Base-by-base conservation (phyloP, 1,284 basidiomycete species). In the Rhodotorula mucilaginosa region DNA sequence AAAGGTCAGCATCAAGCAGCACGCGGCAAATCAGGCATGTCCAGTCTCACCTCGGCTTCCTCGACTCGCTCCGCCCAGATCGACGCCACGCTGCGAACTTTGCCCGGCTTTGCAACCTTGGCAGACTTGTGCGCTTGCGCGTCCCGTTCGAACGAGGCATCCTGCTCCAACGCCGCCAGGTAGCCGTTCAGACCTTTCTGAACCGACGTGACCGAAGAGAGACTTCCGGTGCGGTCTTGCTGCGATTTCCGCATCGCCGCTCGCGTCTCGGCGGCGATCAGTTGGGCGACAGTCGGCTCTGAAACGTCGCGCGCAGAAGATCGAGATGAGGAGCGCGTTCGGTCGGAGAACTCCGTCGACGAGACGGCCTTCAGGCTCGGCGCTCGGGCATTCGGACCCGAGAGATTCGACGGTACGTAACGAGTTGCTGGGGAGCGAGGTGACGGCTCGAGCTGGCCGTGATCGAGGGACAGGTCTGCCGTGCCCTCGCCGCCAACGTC, bases 251-350 rank as follows among this genome's bases (percentile, higher is more conserved):
- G 58, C 23, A 66, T 13, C 0, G 49, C 57, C 23, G 63, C 62
- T 4, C 72, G 68, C 15, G 59, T 65, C 31, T 70, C 65, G 19
- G 66, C 60, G 2, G 72, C 68, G 47, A 72, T 51, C 2, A 62
- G 58, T 21, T 69, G 72, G 13, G 68, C 66, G 23, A 52, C 57
- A 0, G 63, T 60, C 18, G 58, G 66, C 13, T 51, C 57, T 19
- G 51, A 48, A 34, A 18, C 12, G 13, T 19, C 16, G 23, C 49
- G 58, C 23, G 4, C 23, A 12, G 34, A 58, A 44, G 13, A 44
- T 6, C 15, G 44, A n/a, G 21, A 13, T 5, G 15, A 21, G 15
- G 19, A 19, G 2, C 23, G 5, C 21, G 58, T n/a, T 5, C 39
- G 58, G 3, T 29, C 12, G 19, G 59, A 29, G 26, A n/a, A 12